Percentiles rank a stretch among this genome's conserved stretches.
phyloP scores from a whole-genome alignment of 768 basidiomycete species.

The Termitomyces sp. region DNA sequence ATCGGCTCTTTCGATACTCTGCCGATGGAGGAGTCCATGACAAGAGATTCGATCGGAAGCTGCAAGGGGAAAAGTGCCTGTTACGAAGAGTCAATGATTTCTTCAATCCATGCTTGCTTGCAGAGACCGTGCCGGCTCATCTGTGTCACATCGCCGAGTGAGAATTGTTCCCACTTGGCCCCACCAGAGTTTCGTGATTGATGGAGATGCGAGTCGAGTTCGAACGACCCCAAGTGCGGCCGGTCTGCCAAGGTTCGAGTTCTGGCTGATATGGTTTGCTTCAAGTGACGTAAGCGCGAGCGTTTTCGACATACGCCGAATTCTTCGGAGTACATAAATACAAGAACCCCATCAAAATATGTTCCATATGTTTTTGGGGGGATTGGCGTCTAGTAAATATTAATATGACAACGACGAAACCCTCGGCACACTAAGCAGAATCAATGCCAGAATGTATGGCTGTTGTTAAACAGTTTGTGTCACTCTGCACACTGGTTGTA shows the following conservation, averaged over 20 bases:
- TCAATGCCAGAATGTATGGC: background rate
- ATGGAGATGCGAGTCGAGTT: conserved; percentile 16
- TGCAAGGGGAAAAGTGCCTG: conserved; percentile 14
- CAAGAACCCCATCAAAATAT: conserved; percentile 6
- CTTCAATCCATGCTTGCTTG: too few species aligned
- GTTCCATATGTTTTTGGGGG: conserved; percentile 7
- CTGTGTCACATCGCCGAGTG: conserved; percentile 12
- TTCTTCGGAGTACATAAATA: conserved; percentile 14
- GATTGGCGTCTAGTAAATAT: conserved; percentile 18
- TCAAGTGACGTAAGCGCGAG: conserved; percentile 11
- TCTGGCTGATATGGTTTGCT: conserved; percentile 8
- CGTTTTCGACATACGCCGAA: conserved; percentile 9
- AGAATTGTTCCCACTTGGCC: conserved; percentile 2
- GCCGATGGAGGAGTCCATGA: background rate
- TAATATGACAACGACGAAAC: conserved; percentile 6
- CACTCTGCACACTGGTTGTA: background rate
- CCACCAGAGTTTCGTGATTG: conserved; percentile 16
- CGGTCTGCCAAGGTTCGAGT: conserved; percentile 3
- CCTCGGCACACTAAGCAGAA: too few species aligned
- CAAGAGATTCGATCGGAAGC: conserved; percentile 16
- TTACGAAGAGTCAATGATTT: conserved; percentile 1
- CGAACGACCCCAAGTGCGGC: conserved; percentile 10
- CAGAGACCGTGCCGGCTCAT: conserved; percentile 8
- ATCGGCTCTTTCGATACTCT: conserved; percentile 10
- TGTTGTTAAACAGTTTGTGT: background rate